phyloP scores from a whole-genome alignment of 805 yeast species.

The Starmera pachycereana region DNA sequence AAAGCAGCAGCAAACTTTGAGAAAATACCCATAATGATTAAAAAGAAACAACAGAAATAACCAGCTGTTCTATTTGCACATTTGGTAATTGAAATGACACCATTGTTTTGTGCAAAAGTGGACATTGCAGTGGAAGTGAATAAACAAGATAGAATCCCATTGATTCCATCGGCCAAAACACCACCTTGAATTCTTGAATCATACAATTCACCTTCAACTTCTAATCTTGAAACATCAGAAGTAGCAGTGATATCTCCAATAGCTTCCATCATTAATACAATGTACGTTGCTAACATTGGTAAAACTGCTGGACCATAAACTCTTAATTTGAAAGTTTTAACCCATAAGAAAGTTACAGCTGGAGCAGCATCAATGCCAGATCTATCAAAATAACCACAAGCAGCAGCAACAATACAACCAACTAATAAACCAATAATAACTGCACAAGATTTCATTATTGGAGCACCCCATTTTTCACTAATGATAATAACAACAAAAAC shows the following conservation, averaged over 20 bases:
- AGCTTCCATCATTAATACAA: slow-evolving; percentile 83
- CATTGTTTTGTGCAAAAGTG: slow-evolving; percentile 91
- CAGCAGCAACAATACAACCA: slow-evolving; percentile 91
- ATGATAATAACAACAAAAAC: slow-evolving; percentile 67
- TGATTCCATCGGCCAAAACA: slow-evolving; percentile 78
- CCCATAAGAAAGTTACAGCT: slow-evolving; percentile 80
- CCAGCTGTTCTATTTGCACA: slow-evolving; percentile 83
- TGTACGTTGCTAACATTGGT: slow-evolving; percentile 76
- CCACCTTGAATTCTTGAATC: slow-evolving; percentile 92
- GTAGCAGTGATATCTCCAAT: slow-evolving; percentile 95
- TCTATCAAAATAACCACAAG: slow-evolving; percentile 67
- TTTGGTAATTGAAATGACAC: slow-evolving; percentile 85
- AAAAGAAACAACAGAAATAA: slow-evolving; percentile 70
- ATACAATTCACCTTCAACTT: slow-evolving; percentile 71
- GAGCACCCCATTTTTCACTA: slow-evolving; percentile 84
- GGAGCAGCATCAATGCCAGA: slow-evolving; percentile 59
- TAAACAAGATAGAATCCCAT: slow-evolving; percentile 67
- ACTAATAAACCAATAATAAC: slow-evolving; percentile 76
- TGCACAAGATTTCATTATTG: slow-evolving; percentile 91
- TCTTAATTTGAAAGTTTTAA: slow-evolving; percentile 63
- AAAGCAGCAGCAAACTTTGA: slow-evolving; percentile 86
- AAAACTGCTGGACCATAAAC: slow-evolving; percentile 81
- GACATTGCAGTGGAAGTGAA: slow-evolving; percentile 85
- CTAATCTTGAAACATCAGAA: slow-evolving; percentile 79
- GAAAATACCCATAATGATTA: slow-evolving; percentile 79